Evolutionary conservation across 208 protist genomes (phyloP), one percentile per base, ranked within the genome.

Genomic region (Herpetomonas muscarum): DNA sequence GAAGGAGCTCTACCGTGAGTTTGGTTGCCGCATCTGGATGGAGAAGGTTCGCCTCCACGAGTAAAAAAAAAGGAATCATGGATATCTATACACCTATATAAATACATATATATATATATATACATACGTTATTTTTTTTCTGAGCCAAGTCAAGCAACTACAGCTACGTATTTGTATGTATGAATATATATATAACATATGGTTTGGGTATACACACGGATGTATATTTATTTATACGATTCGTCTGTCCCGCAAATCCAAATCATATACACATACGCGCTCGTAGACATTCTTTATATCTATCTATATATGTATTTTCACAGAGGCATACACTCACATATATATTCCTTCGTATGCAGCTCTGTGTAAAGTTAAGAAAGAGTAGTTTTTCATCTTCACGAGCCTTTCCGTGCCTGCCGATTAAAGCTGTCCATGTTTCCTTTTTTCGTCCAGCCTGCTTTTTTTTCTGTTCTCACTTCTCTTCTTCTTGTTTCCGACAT

Each of bases 21-120:
- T 91, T 54, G 81, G 85, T 1, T 95, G 89, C 76, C 74, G 89
- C 28, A 95, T 95, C 30, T 95, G 89, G 86, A 91, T 95, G 82
- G 83, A 93, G 47, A 94, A 94, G 61, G 74, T 96, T 0, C 67
- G 63, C 45, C 26, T 57, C 2, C 44, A 47, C 47, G 58, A 63
- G 17, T 70, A 34, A 49, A 17, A 12, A 19, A 19, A 9, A 19
- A 6, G 24, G 5, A 52, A 6, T 7, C 21, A 17, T 13, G n/a
- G 21, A 59, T 21, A 46, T 32, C 12, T 53, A 30, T 1, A 32
- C 6, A 19, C 52, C 24, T 39, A 36, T 28, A 29, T 15, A 28
- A 55, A 34, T 37, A 6, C 19, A 30, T 63, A 55, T 12, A 65
- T 53, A 63, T 48, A 56, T 28, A 64, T 31, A 46, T 42, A 67